Conservation (phyloP, 1,284 basidiomycete genomes). For the Marasmius fiardii region DNA sequence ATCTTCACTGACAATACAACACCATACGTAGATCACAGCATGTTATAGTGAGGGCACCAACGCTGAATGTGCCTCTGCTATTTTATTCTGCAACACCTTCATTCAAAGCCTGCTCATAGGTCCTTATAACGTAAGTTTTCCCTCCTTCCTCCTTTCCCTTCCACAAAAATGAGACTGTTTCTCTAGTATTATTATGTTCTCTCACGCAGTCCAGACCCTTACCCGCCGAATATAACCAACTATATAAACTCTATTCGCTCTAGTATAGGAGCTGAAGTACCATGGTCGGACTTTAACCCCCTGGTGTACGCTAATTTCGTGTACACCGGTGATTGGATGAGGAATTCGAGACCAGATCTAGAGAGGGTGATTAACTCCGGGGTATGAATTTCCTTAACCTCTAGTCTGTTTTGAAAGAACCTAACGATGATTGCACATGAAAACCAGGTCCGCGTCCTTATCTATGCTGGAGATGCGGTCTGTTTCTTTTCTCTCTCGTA, state of each 20-base stretch:
- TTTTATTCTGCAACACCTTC: slow-evolving; percentile 50
- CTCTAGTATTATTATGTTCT: slow-evolving; percentile 62
- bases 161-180: too few species aligned
- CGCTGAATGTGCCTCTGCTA: slow-evolving; percentile 49
- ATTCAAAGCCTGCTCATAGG: slow-evolving; percentile 49
- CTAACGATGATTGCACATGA: neutral
- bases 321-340: slow-evolving; percentile 58
- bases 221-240: slow-evolving; percentile 46
- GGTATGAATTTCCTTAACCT: slow-evolving; percentile 30
- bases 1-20: neutral
- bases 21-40: slow-evolving; percentile 36
- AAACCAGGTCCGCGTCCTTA: slow-evolving; percentile 38
- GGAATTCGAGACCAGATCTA: slow-evolving; percentile 48
- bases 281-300: slow-evolving; percentile 39
- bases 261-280: slow-evolving; percentile 54
- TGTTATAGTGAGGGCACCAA: slow-evolving; percentile 48
- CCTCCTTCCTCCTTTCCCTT: too few species aligned
- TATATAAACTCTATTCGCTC: slow-evolving; percentile 38
- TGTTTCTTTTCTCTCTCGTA: slow-evolving; percentile 13
- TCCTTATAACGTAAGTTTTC: slow-evolving; percentile 40
- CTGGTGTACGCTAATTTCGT: slow-evolving; percentile 57
- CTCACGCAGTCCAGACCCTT: slow-evolving; percentile 43
- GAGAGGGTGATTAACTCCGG: slow-evolving; percentile 60
- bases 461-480: slow-evolving; percentile 58
- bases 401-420: neutral